These are phyloP conservation scores for Leptographium radiaticola DNA, from an alignment of 2,329 filamentous ascomycete species.

Conservation along the genomic window DNA sequence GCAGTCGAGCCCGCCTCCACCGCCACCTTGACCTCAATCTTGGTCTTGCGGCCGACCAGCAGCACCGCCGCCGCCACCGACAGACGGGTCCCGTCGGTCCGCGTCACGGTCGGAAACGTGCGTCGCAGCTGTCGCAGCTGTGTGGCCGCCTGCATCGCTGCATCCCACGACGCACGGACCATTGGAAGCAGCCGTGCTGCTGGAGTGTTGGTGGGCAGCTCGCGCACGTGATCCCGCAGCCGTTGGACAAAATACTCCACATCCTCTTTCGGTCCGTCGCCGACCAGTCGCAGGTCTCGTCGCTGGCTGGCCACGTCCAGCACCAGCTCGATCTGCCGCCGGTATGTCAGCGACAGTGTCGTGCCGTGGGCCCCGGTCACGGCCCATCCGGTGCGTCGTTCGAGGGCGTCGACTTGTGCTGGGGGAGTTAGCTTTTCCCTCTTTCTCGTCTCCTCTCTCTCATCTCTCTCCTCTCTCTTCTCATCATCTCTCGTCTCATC, in stretches of 20 bases:
- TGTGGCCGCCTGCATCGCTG: slow-evolving; percentile 43
- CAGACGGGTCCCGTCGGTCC: slow-evolving; percentile 52
- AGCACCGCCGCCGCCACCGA: slow-evolving; percentile 49
- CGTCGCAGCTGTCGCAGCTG: slow-evolving; percentile 49
- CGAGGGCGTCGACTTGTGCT: slow-evolving; percentile 54
- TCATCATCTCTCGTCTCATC: no score
- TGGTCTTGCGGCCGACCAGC: slow-evolving; percentile 51
- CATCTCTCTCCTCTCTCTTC: no score
- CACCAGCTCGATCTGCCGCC: slow-evolving; percentile 57
- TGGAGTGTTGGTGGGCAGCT: slow-evolving; percentile 43
- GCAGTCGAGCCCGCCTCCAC: slow-evolving; percentile 23
- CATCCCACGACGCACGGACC: slow-evolving; percentile 54
- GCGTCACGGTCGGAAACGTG: slow-evolving; percentile 53
- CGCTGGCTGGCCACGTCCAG: slow-evolving; percentile 44
- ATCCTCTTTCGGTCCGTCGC: slow-evolving; percentile 44
- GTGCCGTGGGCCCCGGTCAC: slow-evolving; percentile 51
- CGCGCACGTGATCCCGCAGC: slow-evolving; percentile 54
- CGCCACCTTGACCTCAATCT: slow-evolving; percentile 49
- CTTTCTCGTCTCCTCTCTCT: no score
- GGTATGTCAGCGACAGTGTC: slow-evolving; percentile 61
- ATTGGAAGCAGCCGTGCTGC: slow-evolving; percentile 44
- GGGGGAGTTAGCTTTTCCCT: slow-evolving; percentile 1
- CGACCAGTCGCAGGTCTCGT: slow-evolving; percentile 52
- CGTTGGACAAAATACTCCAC: slow-evolving; percentile 65
- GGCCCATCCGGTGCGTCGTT: slow-evolving; percentile 57